Evolutionary conservation across 78 protist species (phyloP), one percentile per base, ranked within the genome.

Genomic region (Thecamonas trahens): DNA sequence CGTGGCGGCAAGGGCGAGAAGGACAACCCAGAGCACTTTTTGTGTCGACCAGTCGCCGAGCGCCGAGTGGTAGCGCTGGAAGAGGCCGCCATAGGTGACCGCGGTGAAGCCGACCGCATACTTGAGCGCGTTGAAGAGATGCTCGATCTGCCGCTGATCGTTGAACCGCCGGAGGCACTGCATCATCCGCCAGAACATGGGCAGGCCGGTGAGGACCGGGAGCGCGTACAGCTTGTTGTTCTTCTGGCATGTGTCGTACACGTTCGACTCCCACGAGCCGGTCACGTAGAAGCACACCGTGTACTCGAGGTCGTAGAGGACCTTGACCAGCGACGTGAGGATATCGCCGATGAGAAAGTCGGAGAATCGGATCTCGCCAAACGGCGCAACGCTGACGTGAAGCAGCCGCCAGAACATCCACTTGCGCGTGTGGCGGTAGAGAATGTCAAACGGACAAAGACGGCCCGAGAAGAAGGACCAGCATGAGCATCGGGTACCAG

Each of bases 121-220:
- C 38, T 76, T 76, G 37, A 67, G 39, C 22, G 70, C 26, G 31
- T 76, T 76, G 5, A 74, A 74, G 17, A 76, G 34, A 54, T 76
- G 82, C 17, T 69, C 61, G 40, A 42, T 76, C 20, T 58, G 58
- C 1, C 42, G 50, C 3, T 74, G 52, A 28, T 81, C 86, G n/a
- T 61, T 35, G 39, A 73, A 81, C 42, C 86, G 66, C 26, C 86
- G 39, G 18, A 81, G 53, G 45, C 86, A 81, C 35, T 81, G 86
- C 26, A 81, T 4, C 9, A 81, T 38, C 44, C 86, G 72, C 59
- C 80, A 81, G 18, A 24, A 59, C n/a, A 80, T 75, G 0, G 86
- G 86, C 39, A 74, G 50, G 18, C 61, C 76, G 1, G 84, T 69
- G 28, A 76, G 50, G 47, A 76, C 68, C 39, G 82, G 82, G 11